These are phyloP conservation scores for Blastobotrys mokoenaii DNA, from an alignment of 805 yeast genomes.

Conservation along the genomic window DNA sequence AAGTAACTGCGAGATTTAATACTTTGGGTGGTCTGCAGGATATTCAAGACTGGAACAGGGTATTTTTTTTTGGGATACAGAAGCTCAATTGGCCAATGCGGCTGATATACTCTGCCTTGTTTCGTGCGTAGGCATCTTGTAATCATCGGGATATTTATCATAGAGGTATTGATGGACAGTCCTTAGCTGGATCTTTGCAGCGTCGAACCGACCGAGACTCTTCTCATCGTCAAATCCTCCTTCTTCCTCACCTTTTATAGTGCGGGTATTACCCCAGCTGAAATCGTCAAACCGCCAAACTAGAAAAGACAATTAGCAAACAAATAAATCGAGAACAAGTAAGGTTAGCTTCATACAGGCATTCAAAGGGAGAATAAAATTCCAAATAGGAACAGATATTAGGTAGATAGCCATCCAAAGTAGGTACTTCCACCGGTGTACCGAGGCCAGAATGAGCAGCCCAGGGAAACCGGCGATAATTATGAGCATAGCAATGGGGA, in stretches of 20 bases:
- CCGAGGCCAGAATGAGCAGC: conserved; percentile 67
- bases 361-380: conserved; percentile 75
- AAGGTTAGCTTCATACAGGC: conserved; percentile 51
- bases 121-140: no score
- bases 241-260: conserved; percentile 21
- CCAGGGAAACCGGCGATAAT: conserved; percentile 84
- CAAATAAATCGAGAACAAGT: no score
- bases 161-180: background rate
- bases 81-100: no score
- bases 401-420: conserved; percentile 75
- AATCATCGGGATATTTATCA: background rate
- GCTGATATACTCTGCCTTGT: no score
- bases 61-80: no score
- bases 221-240: no score
- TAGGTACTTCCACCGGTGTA: conserved; percentile 64
- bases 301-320: no score
- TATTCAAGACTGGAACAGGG: no score
- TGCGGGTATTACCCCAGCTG: conserved; percentile 87
- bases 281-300: conserved; percentile 91
- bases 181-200: conserved; percentile 1
- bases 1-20: no score
- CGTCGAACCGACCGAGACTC: conserved; percentile 1
- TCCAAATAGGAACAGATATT: conserved; percentile 84
- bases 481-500: conserved; percentile 69
- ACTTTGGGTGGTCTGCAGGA: no score